Evolutionary conservation across 2,329 filamentous ascomycete genomes (phyloP), one percentile per base, ranked within the genome.

Genomic region (Claviceps digitariae): DNA sequence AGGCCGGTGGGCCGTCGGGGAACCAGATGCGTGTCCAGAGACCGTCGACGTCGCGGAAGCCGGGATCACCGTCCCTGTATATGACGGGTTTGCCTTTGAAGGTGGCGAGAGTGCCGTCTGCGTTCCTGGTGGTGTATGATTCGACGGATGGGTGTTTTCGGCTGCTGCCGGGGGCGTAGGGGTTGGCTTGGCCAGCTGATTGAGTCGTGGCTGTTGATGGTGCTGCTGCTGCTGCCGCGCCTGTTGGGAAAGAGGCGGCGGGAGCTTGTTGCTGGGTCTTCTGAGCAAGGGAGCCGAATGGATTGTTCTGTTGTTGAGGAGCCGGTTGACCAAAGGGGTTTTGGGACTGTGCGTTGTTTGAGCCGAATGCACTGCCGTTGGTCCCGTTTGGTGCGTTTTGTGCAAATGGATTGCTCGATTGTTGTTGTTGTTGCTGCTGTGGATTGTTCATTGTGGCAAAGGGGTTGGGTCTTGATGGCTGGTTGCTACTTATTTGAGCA

Each of bases 21-120:
- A 87, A 90, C 76, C 84, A 87, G 49, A 91, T 83, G 58, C 78
- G 81, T 50, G 77, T 73, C 71, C 77, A 80, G 0, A 68, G 74
- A 36, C 80, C 77, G 59, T 82, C 77, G 40, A 70, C 68, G 23
- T 67, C 77, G 56, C 58, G 74, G 58, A 73, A 71, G 51, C 71
- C 79, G 0, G 82, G 77, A 7, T 68, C 63, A 4, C 59, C 63
- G 7, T 62, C 63, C 58, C 78, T 74, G 64, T 87, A 87, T 1
- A 70, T 66, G 0, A 88, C 82, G 0, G 73, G 73, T 57, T 78
- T 78, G 20, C 79, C 79, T 59, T 86, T 86, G 73, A 84, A 90
- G 54, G 70, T 69, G 0, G 68, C 65, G 1, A 88, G 66, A 34
- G 66, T 67, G 1, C 74, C 73, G 44, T 70, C 67, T 63, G 69